These are phyloP conservation scores for Talaromyces sp. DNA, from an alignment of 2,329 filamentous ascomycete species.

Conservation along the genomic window DNA sequence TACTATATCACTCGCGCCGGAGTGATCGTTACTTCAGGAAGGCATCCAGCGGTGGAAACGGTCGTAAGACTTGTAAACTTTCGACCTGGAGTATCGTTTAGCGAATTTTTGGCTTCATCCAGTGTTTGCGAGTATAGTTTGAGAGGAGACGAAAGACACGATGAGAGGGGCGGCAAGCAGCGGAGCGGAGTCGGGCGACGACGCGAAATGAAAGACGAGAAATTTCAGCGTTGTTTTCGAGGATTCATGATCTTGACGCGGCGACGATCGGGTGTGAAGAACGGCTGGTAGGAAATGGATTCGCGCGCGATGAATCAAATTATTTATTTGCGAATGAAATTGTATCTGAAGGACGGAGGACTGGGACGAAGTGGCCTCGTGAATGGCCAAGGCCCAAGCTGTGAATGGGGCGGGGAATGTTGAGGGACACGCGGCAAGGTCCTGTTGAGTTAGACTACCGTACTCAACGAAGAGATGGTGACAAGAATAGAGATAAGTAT, in stretches of 20 bases:
- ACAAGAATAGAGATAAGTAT: neutral
- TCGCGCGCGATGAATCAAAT: neutral
- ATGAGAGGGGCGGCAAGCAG: conserved; percentile 4
- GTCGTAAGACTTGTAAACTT: neutral
- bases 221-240: conserved; percentile 3
- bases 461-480: neutral
- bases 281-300: neutral
- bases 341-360: neutral
- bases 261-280: neutral
- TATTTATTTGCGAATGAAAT: neutral
- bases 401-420: neutral
- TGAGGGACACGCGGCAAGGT: conserved; percentile 7
- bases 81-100: neutral
- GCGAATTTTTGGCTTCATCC: neutral
- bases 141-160: neutral
- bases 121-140: neutral
- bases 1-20: conserved; percentile 4
- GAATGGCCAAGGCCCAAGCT: neutral
- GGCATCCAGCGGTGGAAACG: neutral
- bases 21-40: conserved; percentile 3
- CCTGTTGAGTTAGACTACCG: neutral
- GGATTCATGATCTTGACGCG: conserved; percentile 11
- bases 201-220: conserved; percentile 13
- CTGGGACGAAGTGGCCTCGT: neutral
- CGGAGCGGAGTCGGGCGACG: conserved; percentile 4